These are phyloP conservation scores for Marsdenia floribunda DNA, from an alignment of 257 asterid species.

Conservation along the genomic window DNA sequence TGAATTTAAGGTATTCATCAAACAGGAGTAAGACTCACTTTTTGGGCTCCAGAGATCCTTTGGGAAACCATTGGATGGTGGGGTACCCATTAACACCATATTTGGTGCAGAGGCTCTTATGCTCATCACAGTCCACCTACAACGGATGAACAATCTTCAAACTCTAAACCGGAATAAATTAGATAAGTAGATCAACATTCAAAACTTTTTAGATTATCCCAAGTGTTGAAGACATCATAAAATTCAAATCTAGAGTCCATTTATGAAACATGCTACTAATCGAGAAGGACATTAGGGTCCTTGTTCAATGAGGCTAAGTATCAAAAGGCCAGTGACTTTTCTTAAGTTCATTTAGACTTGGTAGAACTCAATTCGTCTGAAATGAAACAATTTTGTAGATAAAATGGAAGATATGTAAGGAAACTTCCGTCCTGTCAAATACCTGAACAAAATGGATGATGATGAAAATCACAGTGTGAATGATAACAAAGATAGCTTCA, in stretches of 20 bases:
- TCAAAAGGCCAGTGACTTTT: not conserved
- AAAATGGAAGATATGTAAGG: not conserved
- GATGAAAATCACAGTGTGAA: no score
- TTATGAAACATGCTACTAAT: not conserved
- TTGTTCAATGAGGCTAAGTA: not conserved
- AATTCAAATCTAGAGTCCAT: not conserved
- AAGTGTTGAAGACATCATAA: not conserved
- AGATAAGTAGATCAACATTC: not conserved
- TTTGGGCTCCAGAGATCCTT: constrained; percentile 86
- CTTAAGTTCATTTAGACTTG: not conserved
- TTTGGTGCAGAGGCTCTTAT: constrained; percentile 74
- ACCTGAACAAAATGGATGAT: not conserved
- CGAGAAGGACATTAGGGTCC: not conserved
- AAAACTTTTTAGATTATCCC: not conserved
- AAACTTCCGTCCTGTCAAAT: not conserved
- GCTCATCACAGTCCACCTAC: constrained; percentile 95
- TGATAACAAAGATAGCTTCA: no score
- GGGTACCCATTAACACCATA: constrained; percentile 91
- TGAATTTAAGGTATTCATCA: not conserved
- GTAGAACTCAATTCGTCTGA: not conserved
- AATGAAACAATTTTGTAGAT: not conserved
- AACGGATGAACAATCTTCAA: constrained; percentile 9
- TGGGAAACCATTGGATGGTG: constrained; percentile 93
- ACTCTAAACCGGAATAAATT: not conserved
- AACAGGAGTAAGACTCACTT: constrained; percentile 39